Evolutionary conservation across 2,329 filamentous ascomycete genomes (phyloP).

Genomic region (Aspergillus terreus): DNA sequence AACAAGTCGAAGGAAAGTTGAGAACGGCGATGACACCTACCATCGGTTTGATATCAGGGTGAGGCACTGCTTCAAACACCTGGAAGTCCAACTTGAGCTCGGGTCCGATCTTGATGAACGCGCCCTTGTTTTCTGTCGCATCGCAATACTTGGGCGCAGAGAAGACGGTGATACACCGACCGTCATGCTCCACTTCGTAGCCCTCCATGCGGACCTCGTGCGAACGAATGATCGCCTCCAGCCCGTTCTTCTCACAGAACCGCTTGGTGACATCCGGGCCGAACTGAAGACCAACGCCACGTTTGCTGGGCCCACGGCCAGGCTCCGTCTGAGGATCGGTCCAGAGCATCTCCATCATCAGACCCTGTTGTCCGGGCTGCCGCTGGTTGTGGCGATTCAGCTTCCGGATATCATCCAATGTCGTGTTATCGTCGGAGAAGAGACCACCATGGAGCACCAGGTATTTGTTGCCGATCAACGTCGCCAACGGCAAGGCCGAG

Average conservation of each 20-base stretch:
- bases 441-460: slow-evolving; percentile 91
- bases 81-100: slow-evolving; percentile 90
- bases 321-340: slow-evolving; percentile 86
- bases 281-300: slow-evolving; percentile 94
- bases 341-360: slow-evolving; percentile 99
- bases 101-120: slow-evolving; percentile 93
- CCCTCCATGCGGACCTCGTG: slow-evolving; percentile 99
- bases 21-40: slow-evolving; percentile 34
- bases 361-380: slow-evolving; percentile 84
- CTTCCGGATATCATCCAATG: slow-evolving; percentile 89
- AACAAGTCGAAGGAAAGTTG: not conserved
- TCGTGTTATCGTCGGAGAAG: slow-evolving; percentile 89
- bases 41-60: slow-evolving; percentile 94
- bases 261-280: slow-evolving; percentile 93
- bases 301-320: slow-evolving; percentile 90
- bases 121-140: slow-evolving; percentile 94
- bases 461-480: slow-evolving; percentile 84
- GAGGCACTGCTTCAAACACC: slow-evolving; percentile 93
- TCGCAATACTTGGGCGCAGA: slow-evolving; percentile 97
- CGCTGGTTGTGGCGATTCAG: slow-evolving; percentile 85
- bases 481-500: slow-evolving; percentile 87
- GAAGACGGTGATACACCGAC: slow-evolving; percentile 95
- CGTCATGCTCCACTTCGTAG: slow-evolving; percentile 97
- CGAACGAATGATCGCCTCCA: slow-evolving; percentile 92
- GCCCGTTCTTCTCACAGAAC: slow-evolving; percentile 93